Base-by-base conservation (phyloP, 2,329 filamentous ascomycete species). In the Dactylellina drechsleri region DNA sequence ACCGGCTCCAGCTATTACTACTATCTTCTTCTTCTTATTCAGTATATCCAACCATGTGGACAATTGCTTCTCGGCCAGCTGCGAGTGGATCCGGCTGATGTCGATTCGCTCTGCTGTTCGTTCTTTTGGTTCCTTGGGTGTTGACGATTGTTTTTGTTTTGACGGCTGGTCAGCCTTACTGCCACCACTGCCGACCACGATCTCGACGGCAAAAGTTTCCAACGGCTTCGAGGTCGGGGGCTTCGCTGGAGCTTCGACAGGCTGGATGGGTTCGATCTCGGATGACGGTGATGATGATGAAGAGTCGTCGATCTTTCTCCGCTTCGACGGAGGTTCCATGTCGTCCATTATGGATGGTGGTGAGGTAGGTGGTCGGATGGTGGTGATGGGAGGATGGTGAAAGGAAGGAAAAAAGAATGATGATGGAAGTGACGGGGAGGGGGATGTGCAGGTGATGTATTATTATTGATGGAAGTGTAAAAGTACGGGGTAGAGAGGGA, bases 1-100 rank as follows among this genome's bases (percentile, higher is more conserved):
- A 76, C 95, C 95, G 77, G 95, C 95, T 71, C 95, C 95, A 54
- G 94, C 95, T 81, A 99, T 91, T 60, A 98, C 92, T 40, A 99
- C 92, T 81, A 99, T 96, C 84, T 97, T 97, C 83, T 93, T 92
- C 85, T 95, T 95, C 80, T 91, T 93, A 80, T 91, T 90, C 66
- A 99, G 83, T 23, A 89, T 90, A 50, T 89, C 87, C 52, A 93
- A 83, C 31, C 99, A 84, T 66, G 89, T 87, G 75, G 91, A 87
- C 45, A 97, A 84, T 79, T 90, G 86, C 31, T 83, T 82, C 76
- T 86, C 83, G 76, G 94, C 87, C 43, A 86, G 84, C 59, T 84
- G 77, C 47, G 80, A 78, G 26, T 80, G 80, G 57, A 81, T 81
- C 12, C 78, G 74, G 62, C 31, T 74, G 20, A 98, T 84, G 82